Percentiles rank a stretch among this genome's conserved stretches.
Evolutionary conservation across 2,329 filamentous ascomycete species (phyloP).

Genomic region (Didymella pomorum): DNA sequence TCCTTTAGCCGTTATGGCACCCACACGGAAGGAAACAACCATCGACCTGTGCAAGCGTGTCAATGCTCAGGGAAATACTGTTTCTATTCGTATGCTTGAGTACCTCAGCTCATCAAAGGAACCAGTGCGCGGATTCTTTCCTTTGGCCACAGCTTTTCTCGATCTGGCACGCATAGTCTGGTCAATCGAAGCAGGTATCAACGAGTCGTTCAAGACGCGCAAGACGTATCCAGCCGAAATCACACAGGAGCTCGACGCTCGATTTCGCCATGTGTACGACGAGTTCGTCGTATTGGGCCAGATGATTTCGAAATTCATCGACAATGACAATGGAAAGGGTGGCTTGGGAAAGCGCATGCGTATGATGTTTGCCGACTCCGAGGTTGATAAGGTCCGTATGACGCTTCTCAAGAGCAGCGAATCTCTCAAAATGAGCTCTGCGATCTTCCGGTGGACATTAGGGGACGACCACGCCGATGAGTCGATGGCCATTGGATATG

Average conservation of each 20-base stretch:
- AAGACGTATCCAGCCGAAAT: conserved; percentile 67
- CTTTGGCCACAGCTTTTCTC: conserved; percentile 67
- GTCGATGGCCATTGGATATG: conserved; percentile 72
- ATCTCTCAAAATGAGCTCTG: conserved; percentile 68
- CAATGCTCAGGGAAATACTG: conserved; percentile 61
- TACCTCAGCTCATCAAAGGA: conserved; percentile 45
- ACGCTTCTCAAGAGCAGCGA: conserved; percentile 67
- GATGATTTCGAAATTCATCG: conserved; percentile 67
- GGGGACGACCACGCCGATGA: conserved; percentile 65
- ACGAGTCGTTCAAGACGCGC: conserved; percentile 54
- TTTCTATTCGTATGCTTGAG: conserved; percentile 59
- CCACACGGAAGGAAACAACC: conserved; percentile 50
- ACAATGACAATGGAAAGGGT: conserved; percentile 67
- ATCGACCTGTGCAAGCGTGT: conserved; percentile 65
- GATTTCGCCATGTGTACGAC: conserved; percentile 66
- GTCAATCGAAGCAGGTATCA: conserved; percentile 70
- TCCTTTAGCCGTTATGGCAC: conserved; percentile 33
- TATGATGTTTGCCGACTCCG: conserved; percentile 61
- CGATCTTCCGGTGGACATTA: conserved; percentile 71
- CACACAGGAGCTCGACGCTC: conserved; percentile 68
- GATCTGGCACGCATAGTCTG: conserved; percentile 72
- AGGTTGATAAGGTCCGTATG: conserved; percentile 66
- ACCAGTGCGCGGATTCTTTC: conserved; percentile 56
- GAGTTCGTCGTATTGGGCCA: conserved; percentile 71
- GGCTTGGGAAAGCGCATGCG: conserved; percentile 69